These are phyloP conservation scores for Tolypocladium endophyticum DNA, from an alignment of 2,329 filamentous ascomycete species.

Conservation along the genomic window DNA sequence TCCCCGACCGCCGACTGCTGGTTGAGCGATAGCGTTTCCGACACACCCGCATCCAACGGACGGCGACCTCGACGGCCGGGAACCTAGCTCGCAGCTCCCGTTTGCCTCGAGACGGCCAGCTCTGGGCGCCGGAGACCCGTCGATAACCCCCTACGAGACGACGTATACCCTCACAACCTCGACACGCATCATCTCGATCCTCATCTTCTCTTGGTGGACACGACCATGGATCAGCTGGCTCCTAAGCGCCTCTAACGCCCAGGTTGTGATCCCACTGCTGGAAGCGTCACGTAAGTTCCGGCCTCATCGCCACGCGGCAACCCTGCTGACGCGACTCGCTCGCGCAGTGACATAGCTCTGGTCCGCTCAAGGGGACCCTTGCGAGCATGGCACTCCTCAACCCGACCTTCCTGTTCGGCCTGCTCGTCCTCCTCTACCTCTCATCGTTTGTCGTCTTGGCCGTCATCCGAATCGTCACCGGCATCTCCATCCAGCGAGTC, in stretches of 20 bases:
- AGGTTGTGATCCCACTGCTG: neutral
- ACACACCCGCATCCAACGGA: neutral
- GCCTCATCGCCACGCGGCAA: neutral
- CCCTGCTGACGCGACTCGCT: neutral
- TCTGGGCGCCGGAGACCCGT: neutral
- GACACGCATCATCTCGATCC: neutral
- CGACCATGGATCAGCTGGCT: neutral
- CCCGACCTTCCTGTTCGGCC: constrained; percentile 76
- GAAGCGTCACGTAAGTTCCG: neutral
- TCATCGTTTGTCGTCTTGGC: constrained; percentile 90
- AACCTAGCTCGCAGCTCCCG: neutral
- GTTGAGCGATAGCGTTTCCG: neutral
- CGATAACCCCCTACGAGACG: neutral
- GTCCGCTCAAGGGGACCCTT: neutral
- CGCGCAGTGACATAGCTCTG: constrained; percentile 1
- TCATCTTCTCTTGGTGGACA: neutral
- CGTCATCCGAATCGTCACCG: constrained; percentile 81
- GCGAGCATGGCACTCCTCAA: constrained; percentile 52
- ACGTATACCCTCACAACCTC: neutral
- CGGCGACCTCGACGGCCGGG: neutral
- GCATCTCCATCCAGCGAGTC: constrained; percentile 89
- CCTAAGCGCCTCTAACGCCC: neutral
- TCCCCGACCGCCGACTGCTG: neutral
- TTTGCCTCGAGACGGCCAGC: neutral
- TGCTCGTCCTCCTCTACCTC: constrained; percentile 78